phyloP scores from a whole-genome alignment of 345 rosid species.

The Microcos paniculata region DNA sequence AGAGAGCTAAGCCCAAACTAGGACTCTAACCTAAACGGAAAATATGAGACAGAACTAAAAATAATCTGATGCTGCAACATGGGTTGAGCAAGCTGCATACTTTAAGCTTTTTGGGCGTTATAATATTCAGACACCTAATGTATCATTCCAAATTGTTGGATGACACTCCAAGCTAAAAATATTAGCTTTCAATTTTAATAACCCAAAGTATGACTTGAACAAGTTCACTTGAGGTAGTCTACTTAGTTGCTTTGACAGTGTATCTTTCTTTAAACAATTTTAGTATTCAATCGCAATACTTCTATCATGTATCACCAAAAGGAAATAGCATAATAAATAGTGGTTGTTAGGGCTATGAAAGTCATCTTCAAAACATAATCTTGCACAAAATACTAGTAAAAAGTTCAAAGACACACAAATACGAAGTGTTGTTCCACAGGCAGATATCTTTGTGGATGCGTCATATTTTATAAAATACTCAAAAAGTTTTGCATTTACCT shows the following conservation, averaged over 20 bases:
- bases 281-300: not conserved
- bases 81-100: not conserved
- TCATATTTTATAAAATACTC: not conserved
- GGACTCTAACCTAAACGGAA: not conserved
- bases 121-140: not conserved
- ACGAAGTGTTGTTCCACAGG: not conserved
- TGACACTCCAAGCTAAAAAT: not conserved
- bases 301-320: not conserved
- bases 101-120: not conserved
- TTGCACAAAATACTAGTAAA: not conserved
- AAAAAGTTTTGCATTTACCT: conserved; percentile 34
- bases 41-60: not conserved
- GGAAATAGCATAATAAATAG: not conserved
- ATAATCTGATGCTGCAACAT: not conserved
- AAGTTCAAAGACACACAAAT: not conserved
- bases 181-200: not conserved
- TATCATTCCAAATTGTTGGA: not conserved
- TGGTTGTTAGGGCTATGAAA: not conserved
- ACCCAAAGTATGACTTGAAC: not conserved
- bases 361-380: not conserved
- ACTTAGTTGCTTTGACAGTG: not conserved
- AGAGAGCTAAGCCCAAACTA: not conserved
- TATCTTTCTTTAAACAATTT: not conserved
- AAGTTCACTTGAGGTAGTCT: not conserved
- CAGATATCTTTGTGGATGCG: not conserved